Conservation (phyloP, 2,329 filamentous ascomycete species). For the Fusarium nisikadoi region DNA sequence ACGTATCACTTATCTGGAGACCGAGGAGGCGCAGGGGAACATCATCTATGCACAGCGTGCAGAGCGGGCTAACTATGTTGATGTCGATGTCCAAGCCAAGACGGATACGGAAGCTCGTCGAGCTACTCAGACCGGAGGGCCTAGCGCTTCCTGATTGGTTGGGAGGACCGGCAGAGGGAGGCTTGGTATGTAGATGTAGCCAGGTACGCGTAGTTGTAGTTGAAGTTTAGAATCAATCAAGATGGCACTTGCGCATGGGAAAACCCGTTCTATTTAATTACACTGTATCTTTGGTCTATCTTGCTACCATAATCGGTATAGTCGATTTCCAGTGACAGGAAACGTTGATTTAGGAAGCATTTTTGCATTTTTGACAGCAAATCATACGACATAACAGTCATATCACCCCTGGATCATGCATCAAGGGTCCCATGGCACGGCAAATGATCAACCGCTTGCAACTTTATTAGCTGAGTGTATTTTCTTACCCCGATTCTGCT, state of each 20-base stretch:
- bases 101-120: not conserved
- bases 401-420: not conserved
- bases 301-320: slow-evolving; percentile 14
- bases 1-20: slow-evolving; percentile 49
- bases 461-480: not conserved
- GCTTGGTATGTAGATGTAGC: not conserved
- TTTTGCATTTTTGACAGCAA: not conserved
- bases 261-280: slow-evolving; percentile 8
- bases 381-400: slow-evolving; percentile 8
- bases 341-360: not conserved
- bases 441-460: not conserved
- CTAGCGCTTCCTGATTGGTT: not conserved
- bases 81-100: slow-evolving; percentile 16
- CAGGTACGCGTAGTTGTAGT: not conserved
- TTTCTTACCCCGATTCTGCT: not conserved
- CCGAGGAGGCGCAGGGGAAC: slow-evolving; percentile 42
- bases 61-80: slow-evolving; percentile 25
- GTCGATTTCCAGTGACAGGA: not conserved
- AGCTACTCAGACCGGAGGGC: not conserved
- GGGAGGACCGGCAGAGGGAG: not conserved
- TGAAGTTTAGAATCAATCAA: not conserved
- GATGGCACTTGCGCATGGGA: not conserved
- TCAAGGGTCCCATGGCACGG: not conserved
- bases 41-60: slow-evolving; percentile 37
- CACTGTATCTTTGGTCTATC: slow-evolving; percentile 37